Conservation (phyloP, 148 eudicot species). For the Silene uniflora region DNA sequence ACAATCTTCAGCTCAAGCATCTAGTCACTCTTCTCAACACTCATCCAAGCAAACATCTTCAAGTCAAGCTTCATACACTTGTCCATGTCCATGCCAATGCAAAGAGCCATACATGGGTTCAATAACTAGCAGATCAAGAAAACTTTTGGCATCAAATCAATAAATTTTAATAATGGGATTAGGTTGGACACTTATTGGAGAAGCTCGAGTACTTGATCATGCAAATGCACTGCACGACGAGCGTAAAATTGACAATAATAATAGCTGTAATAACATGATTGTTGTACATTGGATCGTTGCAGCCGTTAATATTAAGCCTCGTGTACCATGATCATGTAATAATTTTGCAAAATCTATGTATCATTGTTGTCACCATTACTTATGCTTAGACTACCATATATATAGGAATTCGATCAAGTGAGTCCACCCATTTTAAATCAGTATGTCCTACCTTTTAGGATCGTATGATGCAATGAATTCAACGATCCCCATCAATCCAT, state of each 20-base stretch:
- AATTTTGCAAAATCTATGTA: neutral
- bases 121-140: neutral
- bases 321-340: neutral
- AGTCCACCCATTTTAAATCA: too few relatives aligned
- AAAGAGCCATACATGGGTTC: neutral
- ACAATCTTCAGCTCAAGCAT: neutral
- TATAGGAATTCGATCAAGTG: too few relatives aligned
- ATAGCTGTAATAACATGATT: neutral
- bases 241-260: neutral
- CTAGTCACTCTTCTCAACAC: neutral
- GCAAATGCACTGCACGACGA: neutral
- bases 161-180: too few relatives aligned
- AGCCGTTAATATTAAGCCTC: neutral
- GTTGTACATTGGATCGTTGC: neutral
- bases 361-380: too few relatives aligned
- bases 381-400: too few relatives aligned
- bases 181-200: neutral
- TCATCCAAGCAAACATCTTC: neutral
- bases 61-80: constrained; percentile 6
- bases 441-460: too few relatives aligned
- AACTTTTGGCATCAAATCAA: constrained; percentile 2
- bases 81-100: constrained; percentile 15
- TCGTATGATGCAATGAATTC: too few relatives aligned
- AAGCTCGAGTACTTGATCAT: neutral
- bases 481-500: too few relatives aligned